These are phyloP conservation scores for Pleurotus cornucopiae DNA, from an alignment of 768 basidiomycete species.

Conservation along the genomic window DNA sequence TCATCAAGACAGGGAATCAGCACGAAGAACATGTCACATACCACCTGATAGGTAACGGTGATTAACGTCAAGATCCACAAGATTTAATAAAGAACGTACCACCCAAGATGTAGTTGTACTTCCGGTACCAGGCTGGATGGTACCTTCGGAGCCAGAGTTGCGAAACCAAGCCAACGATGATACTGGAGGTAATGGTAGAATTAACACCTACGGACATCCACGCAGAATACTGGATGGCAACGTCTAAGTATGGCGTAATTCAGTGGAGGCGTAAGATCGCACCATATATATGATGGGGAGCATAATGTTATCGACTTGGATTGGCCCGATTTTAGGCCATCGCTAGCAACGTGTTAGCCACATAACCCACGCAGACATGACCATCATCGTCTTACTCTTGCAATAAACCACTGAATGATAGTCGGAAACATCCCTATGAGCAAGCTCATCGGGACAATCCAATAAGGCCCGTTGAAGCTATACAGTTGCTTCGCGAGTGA, in stretches of 20 bases:
- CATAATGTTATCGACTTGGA: constrained; percentile 46
- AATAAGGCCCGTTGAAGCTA: constrained; percentile 49
- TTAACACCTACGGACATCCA: constrained; percentile 51
- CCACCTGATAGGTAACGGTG: background rate
- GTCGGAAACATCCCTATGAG: constrained; percentile 52
- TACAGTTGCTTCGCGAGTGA: constrained; percentile 58
- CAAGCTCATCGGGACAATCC: constrained; percentile 50
- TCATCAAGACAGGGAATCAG: no score
- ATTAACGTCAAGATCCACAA: background rate
- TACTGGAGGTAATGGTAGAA: constrained; percentile 41
- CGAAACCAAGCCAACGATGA: constrained; percentile 51
- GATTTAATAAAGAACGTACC: constrained; percentile 23
- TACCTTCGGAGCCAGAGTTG: constrained; percentile 56
- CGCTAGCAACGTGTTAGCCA: constrained; percentile 27
- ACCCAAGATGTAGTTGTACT: constrained; percentile 64
- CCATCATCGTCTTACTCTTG: constrained; percentile 30
- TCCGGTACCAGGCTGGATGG: constrained; percentile 63
- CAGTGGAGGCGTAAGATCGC: background rate
- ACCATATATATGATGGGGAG: constrained; percentile 57
- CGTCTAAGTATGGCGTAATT: background rate
- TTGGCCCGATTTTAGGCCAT: constrained; percentile 50
- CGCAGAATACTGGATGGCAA: constrained; percentile 29
- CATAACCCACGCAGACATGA: background rate
- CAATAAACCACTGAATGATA: constrained; percentile 48
- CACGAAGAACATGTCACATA: background rate